Evolutionary conservation across 805 yeast genomes (phyloP).

Genomic region (Yamadazyma takamatsuzukensis): DNA sequence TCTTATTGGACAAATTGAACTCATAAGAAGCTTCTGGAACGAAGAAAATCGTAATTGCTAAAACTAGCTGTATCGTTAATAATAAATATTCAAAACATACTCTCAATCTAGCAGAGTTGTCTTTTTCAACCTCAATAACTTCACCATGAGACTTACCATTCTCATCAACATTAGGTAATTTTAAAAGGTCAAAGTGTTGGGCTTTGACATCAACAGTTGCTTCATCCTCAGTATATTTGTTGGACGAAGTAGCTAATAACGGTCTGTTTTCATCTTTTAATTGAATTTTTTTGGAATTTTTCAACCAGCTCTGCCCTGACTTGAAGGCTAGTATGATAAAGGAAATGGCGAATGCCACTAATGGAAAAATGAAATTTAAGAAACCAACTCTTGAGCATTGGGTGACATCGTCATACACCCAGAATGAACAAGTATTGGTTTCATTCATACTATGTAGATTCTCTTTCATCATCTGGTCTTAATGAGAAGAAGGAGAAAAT

Average conservation of each 20-base stretch:
- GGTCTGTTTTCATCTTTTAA: slow-evolving; percentile 29
- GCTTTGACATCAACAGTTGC: slow-evolving; percentile 34
- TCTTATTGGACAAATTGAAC: slow-evolving; percentile 20
- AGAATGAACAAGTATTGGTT: slow-evolving; percentile 19
- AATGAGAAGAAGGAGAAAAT: neutral
- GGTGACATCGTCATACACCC: slow-evolving; percentile 64
- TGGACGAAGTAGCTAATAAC: slow-evolving; percentile 20
- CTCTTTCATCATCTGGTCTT: too few species aligned
- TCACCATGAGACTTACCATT: slow-evolving; percentile 64
- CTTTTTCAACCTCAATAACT: slow-evolving; percentile 45
- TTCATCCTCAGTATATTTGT: slow-evolving; percentile 4
- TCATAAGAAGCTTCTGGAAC: slow-evolving; percentile 27
- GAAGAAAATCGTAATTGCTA: slow-evolving; percentile 32
- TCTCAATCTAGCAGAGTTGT: slow-evolving; percentile 49
- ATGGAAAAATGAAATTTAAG: slow-evolving; percentile 32
- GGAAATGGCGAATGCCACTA: slow-evolving; percentile 27
- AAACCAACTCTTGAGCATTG: slow-evolving; percentile 41
- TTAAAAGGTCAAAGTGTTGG: slow-evolving; percentile 63
- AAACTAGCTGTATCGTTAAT: slow-evolving; percentile 40
- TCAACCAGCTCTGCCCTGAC: slow-evolving; percentile 14
- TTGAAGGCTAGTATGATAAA: slow-evolving; percentile 20
- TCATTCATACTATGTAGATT: slow-evolving; percentile 3
- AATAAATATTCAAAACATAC: slow-evolving; percentile 47
- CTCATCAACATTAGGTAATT: slow-evolving; percentile 47
- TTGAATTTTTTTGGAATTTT: slow-evolving; percentile 9